Evolutionary conservation across 305 asterid species (phyloP).

Genomic region (Solanum aculeatissimum): DNA sequence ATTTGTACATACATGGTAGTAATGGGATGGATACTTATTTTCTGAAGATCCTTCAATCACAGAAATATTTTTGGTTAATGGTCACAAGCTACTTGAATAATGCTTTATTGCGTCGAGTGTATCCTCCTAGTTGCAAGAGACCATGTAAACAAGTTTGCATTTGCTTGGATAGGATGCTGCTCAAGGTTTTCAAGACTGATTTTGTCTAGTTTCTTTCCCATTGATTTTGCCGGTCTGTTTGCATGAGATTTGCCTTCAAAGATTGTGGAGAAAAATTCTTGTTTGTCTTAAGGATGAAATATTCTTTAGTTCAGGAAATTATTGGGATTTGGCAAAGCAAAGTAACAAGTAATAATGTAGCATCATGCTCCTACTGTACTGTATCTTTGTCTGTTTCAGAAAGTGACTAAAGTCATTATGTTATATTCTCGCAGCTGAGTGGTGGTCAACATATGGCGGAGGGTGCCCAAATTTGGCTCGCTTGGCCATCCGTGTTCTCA

Average conservation of each 20-base stretch:
- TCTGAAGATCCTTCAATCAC: neutral
- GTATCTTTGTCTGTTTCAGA: neutral
- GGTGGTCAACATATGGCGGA: constrained; percentile 94
- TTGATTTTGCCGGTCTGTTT: neutral
- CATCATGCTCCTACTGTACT: neutral
- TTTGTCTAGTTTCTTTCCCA: neutral
- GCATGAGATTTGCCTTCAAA: neutral
- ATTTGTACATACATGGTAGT: neutral
- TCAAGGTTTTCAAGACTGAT: neutral
- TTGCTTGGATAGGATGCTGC: neutral
- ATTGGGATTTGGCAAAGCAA: neutral
- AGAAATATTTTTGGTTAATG: neutral
- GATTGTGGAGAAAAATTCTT: neutral
- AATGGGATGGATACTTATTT: neutral
- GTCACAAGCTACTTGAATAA: neutral
- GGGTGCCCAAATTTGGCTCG: constrained; percentile 87
- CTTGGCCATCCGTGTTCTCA: constrained; percentile 70
- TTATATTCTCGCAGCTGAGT: constrained; percentile 50
- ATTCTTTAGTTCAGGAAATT: neutral
- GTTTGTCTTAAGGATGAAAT: neutral
- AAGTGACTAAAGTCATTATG: neutral
- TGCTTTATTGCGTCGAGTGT: neutral
- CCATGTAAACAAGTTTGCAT: neutral
- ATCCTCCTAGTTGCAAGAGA: neutral
- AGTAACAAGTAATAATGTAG: neutral